Evolutionary conservation across 306 rosid genomes (phyloP).

Genomic region (Rubus idaeus): DNA sequence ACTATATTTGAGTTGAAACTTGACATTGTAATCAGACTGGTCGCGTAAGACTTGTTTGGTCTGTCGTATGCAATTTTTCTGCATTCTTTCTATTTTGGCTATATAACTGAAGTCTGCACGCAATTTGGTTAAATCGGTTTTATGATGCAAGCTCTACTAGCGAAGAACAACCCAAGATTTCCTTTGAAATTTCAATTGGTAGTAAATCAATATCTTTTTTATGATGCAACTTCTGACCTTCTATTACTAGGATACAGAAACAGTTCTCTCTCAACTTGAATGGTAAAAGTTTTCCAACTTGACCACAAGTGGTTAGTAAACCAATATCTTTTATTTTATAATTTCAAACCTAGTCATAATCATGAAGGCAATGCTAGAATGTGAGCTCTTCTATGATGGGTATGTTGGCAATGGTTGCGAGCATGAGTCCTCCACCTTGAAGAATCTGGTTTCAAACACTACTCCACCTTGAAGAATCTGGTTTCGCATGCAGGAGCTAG

Average conservation of each 20-base stretch:
- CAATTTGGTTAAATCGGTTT: too few relatives aligned
- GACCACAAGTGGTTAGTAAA: too few relatives aligned
- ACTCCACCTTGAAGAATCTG: too few relatives aligned
- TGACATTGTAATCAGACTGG: background rate
- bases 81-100: background rate
- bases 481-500: too few relatives aligned
- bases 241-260: too few relatives aligned
- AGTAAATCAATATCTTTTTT: background rate
- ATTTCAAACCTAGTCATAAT: background rate
- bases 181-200: background rate
- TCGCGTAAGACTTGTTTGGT: background rate
- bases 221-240: too few relatives aligned
- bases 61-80: background rate
- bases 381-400: background rate
- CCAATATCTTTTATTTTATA: background rate
- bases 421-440: background rate
- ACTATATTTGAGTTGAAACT: conserved; percentile 6
- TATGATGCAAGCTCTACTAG: too few relatives aligned
- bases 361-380: background rate
- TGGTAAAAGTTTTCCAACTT: too few relatives aligned
- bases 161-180: background rate
- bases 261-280: too few relatives aligned
- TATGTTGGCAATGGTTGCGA: background rate
- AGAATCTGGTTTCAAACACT: too few relatives aligned
- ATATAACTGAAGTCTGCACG: too few relatives aligned